Base-by-base conservation (phyloP, 306 rosid species). In the Dryas alaskensis region DNA sequence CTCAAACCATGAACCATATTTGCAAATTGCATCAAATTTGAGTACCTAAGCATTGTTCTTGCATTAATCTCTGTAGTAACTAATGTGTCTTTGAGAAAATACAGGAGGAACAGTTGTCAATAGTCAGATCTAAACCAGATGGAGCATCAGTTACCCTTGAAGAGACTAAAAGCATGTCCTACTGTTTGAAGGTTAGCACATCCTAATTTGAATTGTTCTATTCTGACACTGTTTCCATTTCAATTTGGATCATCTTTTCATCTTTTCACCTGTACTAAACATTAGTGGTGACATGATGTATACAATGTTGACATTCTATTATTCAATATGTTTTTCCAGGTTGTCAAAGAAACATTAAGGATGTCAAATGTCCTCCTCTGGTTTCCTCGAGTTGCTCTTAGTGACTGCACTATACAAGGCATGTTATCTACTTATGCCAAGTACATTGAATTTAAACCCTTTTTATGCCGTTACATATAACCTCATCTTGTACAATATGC, bases 291-390 rank as follows among this genome's bases (percentile, higher is more conserved):
- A 47, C 27, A 65, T 58, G 37, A 27, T 62, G 57, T 69, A 66
- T 25, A 22, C 39, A 52, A n/a, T 39, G 51, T 48, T 70, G 63
- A 70, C 69, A 74, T 76, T 57, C 52, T 58, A 81, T 17, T 8
- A 73, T 82, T 69, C 60, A 51, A 74, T 6, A 11, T 70, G 54
- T 19, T 22, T 71, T 43, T 78, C 48, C 81, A 90, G 96, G 89
- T 90, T 52, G 83, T 87, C 27, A 90, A 90, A 80, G 96, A 90
- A 82, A 87, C 96, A 52, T 74, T 90, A 71, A 87, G 92, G 85
- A 84, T 90, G 90, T 81, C 89, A 10, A 90, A 90, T 67, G 91
- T 88, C 73, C 73, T 88, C 52, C 16, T 85, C 67, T 90, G 96
- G 96, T 86, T 79, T 81, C 93, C 96, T 72, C 92, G 96, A 43